A percentile compares a stretch with the other conserved stretches of the same genome.
phyloP scores from a whole-genome alignment of 495 filamentous ascomycete genomes.

The Trichoderma gamsii region DNA sequence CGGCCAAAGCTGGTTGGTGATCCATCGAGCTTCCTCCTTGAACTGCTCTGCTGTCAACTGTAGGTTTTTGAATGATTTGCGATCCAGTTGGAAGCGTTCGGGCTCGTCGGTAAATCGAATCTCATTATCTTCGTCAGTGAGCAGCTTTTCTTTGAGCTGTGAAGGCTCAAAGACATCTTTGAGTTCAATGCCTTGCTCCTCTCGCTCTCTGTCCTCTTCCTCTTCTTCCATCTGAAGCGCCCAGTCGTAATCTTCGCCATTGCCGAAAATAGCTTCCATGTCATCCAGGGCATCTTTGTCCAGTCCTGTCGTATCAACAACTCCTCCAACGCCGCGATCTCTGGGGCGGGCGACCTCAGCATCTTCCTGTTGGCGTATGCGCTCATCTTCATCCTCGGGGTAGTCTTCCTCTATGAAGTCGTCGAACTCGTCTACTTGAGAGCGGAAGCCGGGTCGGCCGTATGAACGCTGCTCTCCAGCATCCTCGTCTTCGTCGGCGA shows the following conservation, averaged over 20 bases:
- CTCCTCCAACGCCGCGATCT: conserved; percentile 54
- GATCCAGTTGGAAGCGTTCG: conserved; percentile 86
- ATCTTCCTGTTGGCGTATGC: conserved; percentile 72
- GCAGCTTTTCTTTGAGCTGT: conserved; percentile 82
- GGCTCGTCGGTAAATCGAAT: conserved; percentile 84
- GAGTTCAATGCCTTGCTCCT: conserved; percentile 67
- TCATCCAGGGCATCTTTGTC: conserved; percentile 89
- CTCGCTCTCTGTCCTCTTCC: conserved; percentile 63
- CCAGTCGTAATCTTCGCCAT: conserved; percentile 91
- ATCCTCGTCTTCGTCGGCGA: conserved; percentile 91
- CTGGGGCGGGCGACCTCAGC: conserved; percentile 73
- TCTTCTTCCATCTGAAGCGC: conserved; percentile 82
- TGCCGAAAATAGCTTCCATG: conserved; percentile 91
- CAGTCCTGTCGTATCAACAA: conserved; percentile 64
- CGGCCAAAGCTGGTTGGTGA: conserved; percentile 78
- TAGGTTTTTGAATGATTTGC: conserved; percentile 76
- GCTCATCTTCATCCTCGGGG: conserved; percentile 77
- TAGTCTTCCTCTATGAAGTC: conserved; percentile 97
- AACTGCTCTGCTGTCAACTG: conserved; percentile 71
- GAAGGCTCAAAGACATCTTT: conserved; percentile 98
- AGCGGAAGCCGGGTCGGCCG: conserved; percentile 43
- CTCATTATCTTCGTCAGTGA: conserved; percentile 89
- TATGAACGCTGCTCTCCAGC: conserved; percentile 52
- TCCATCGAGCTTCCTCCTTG: conserved; percentile 86
- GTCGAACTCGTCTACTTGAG: conserved; percentile 78